Percentiles rank a stretch among this genome's conserved stretches.
Conservation (phyloP, 2,329 filamentous ascomycete genomes). For the Ophiosphaerella korrae region DNA sequence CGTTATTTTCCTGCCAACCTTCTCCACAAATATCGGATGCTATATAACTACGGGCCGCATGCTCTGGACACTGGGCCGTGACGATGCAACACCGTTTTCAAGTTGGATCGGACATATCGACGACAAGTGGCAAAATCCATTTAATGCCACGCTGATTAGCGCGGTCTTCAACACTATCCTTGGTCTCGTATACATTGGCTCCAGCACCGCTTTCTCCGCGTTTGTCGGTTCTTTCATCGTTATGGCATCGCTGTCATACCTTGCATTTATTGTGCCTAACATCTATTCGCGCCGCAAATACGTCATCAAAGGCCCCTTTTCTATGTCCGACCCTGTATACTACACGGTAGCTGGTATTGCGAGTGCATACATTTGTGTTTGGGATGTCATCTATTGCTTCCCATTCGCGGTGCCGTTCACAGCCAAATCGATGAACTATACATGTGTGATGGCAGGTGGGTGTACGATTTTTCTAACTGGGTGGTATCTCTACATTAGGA, state of each 20-base stretch:
- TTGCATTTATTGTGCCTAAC: slow-evolving; percentile 65
- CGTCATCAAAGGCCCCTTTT: slow-evolving; percentile 63
- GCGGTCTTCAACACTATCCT: slow-evolving; percentile 59
- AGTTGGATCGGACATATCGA: slow-evolving; percentile 56
- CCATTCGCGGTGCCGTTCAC: slow-evolving; percentile 54
- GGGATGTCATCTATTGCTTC: slow-evolving; percentile 68
- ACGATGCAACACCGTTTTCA: slow-evolving; percentile 62
- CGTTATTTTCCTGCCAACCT: slow-evolving; percentile 60
- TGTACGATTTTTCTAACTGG: slow-evolving; percentile 56
- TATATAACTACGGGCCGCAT: slow-evolving; percentile 67
- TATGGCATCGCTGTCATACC: slow-evolving; percentile 62
- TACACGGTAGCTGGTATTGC: slow-evolving; percentile 59
- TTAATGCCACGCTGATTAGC: slow-evolving; percentile 61
- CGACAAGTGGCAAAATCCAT: slow-evolving; percentile 55
- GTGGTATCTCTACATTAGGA: slow-evolving; percentile 50
- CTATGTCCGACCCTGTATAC: slow-evolving; percentile 49
- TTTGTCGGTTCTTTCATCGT: slow-evolving; percentile 67
- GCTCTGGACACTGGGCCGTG: slow-evolving; percentile 66
- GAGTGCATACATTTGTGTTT: slow-evolving; percentile 64
- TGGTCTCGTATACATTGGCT: slow-evolving; percentile 69
- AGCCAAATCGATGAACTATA: slow-evolving; percentile 60
- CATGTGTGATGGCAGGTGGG: slow-evolving; percentile 58
- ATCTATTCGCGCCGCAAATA: slow-evolving; percentile 46
- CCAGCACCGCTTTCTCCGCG: slow-evolving; percentile 68
- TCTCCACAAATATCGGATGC: slow-evolving; percentile 59